Evolutionary conservation across 2,329 filamentous ascomycete genomes (phyloP).

Genomic region (Paecilomyces sp.): DNA sequence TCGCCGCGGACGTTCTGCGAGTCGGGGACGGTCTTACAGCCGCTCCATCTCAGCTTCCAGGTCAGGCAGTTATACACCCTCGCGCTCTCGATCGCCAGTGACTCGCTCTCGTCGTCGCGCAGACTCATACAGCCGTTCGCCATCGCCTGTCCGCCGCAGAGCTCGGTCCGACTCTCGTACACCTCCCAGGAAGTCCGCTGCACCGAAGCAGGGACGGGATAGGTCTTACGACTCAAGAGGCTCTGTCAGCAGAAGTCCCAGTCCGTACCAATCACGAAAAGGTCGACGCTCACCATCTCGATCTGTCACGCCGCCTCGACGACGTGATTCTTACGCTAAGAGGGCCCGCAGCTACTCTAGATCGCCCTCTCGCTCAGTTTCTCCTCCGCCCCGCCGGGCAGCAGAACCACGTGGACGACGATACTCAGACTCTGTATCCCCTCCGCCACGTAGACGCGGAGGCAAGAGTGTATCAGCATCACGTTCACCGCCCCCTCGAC

Average conservation of each 20-base stretch:
- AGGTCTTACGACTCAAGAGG: slow-evolving; percentile 20
- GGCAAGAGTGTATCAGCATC: slow-evolving; percentile 15
- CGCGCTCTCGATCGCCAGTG: slow-evolving; percentile 28
- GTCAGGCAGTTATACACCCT: slow-evolving; percentile 26
- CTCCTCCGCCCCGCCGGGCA: slow-evolving; percentile 18
- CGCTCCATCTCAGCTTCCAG: slow-evolving; percentile 19
- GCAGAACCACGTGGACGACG: slow-evolving; percentile 10
- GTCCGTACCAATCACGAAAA: slow-evolving; percentile 11
- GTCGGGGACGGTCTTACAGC: slow-evolving; percentile 21
- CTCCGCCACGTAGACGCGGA: slow-evolving; percentile 19
- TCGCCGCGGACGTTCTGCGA: slow-evolving; percentile 12
- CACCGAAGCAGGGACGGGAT: slow-evolving; percentile 11
- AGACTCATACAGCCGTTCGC: slow-evolving; percentile 27
- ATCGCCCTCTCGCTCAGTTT: slow-evolving; percentile 23
- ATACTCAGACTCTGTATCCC: slow-evolving; percentile 21
- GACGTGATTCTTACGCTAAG: slow-evolving; percentile 10
- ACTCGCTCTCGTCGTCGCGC: slow-evolving; percentile 22
- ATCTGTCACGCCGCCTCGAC: slow-evolving; percentile 25
- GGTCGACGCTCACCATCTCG: slow-evolving; percentile 21
- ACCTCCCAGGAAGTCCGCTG: slow-evolving; percentile 12
- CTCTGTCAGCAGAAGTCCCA: slow-evolving; percentile 14
- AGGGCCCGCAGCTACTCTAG: slow-evolving; percentile 23
- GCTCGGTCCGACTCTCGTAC: slow-evolving; percentile 21
- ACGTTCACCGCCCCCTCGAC: slow-evolving; percentile 16
- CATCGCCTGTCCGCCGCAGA: slow-evolving; percentile 14